Evolutionary conservation across 2,329 filamentous ascomycete species (phyloP), one percentile per base, ranked within the genome.

Genomic region (Aspergillus niger): DNA sequence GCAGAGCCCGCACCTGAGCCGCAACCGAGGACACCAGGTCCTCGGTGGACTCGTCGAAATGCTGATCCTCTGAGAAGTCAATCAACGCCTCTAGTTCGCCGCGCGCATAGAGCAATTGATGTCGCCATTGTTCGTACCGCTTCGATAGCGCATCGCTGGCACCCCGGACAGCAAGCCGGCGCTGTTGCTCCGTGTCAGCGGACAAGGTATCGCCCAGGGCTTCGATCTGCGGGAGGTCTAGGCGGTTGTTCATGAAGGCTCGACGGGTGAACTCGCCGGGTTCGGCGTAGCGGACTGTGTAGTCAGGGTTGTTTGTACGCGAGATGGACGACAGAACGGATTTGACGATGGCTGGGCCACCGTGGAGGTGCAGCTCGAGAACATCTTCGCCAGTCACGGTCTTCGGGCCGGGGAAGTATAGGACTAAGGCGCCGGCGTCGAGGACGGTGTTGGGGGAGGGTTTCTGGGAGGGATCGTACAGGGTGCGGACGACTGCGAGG

Each of bases 1-100:
- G 79, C 58, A 98, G 85, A 0, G 71, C 74, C 1, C 75, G 72
- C 2, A 96, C 85, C 70, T 92, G 87, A 0, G 66, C 67, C 1
- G 86, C 84, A 30, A 97, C 91, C 52, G 88, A 91, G 0, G 72
- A 74, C 48, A 96, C 83, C 22, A 98, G 81, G 58, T 90, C 85
- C 0, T 83, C 79, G 0, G 92, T 90, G 2, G 91, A 89, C 76
- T 97, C 92, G 67, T 98, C 93, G 70, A 99, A 96, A 78, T 98
- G 91, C 77, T 99, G 94, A 70, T 98, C 95, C 74, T 99, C 95
- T 1, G 91, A 90, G 74, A 99, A 99, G 76, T 99, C 95, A 63
- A 99, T 98, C 67, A 99, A 79, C 0, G 95, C 95, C 77, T 99
- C 95, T 41, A 99, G 83, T 77, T 98, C 93, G 8, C 92, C 95